These are phyloP conservation scores for Rasamsonia emersonii DNA, from an alignment of 2,329 filamentous ascomycete species.

Conservation along the genomic window DNA sequence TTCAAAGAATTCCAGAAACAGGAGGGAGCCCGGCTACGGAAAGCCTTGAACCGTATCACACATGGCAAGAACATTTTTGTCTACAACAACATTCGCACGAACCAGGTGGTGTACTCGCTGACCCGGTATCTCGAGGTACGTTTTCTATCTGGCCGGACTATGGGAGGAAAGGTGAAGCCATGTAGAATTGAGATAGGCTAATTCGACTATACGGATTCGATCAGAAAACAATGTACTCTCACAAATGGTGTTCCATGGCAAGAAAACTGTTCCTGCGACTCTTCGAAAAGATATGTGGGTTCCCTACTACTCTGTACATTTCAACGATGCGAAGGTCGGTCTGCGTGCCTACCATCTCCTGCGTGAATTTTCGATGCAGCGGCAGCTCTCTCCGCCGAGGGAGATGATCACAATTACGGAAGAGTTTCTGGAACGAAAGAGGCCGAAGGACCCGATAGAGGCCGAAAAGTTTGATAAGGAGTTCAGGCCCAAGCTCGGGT, in stretches of 20 bases:
- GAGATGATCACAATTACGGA: conserved; percentile 39
- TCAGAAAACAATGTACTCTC: conserved; percentile 45
- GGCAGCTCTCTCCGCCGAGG: conserved; percentile 44
- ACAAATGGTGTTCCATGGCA: conserved; percentile 55
- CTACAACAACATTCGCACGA: conserved; percentile 53
- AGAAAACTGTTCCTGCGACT: conserved; percentile 50
- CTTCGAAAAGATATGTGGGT: conserved; percentile 57
- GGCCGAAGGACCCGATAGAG: conserved; percentile 28
- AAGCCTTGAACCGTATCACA: conserved; percentile 38
- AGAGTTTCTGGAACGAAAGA: conserved; percentile 30
- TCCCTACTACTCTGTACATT: conserved; percentile 51
- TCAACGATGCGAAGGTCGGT: conserved; percentile 43
- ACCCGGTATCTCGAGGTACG: conserved; percentile 47
- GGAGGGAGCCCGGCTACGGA: conserved; percentile 33
- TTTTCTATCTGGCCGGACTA: no score
- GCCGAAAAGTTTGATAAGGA: conserved; percentile 35
- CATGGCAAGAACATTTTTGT: conserved; percentile 55
- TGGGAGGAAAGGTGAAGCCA: background rate
- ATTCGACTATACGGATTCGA: background rate
- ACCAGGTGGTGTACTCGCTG: conserved; percentile 57
- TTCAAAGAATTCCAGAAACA: conserved; percentile 28
- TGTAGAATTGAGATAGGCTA: background rate
- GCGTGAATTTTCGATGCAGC: conserved; percentile 51
- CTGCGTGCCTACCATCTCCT: conserved; percentile 50
- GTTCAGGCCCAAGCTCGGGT: conserved; percentile 32